These are phyloP conservation scores for Hansenula anomala DNA, from an alignment of 1,139 yeast genomes.

Conservation along the genomic window DNA sequence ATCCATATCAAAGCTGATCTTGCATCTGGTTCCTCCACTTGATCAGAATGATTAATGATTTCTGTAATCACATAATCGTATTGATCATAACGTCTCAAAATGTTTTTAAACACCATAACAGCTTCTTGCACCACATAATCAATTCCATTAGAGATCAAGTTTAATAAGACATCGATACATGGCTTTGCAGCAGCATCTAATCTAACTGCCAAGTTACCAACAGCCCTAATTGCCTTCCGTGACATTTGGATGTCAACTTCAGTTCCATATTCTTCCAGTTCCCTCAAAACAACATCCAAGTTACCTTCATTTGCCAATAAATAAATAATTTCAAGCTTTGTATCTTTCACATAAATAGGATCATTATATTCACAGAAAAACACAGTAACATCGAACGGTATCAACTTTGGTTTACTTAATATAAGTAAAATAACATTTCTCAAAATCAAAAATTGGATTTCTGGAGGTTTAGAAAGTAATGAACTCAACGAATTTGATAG, in stretches of 20 bases:
- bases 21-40: constrained; percentile 72
- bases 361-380: constrained; percentile 84
- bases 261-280: constrained; percentile 80
- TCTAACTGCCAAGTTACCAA: constrained; percentile 85
- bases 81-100: constrained; percentile 70
- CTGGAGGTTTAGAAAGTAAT: constrained; percentile 72
- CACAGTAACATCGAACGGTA: constrained; percentile 63
- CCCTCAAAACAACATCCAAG: constrained; percentile 59
- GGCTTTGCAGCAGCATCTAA: constrained; percentile 53
- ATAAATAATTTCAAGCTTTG: constrained; percentile 83
- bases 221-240: constrained; percentile 80
- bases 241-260: constrained; percentile 86
- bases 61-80: constrained; percentile 29
- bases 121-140: constrained; percentile 81
- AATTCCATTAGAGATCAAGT: constrained; percentile 59
- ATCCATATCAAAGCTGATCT: constrained; percentile 82
- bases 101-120: constrained; percentile 69
- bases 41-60: constrained; percentile 33
- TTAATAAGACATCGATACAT: constrained; percentile 61
- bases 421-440: constrained; percentile 76
- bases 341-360: constrained; percentile 84
- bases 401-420: constrained; percentile 58
- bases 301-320: constrained; percentile 67
- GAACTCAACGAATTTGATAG: constrained; percentile 72
- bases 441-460: constrained; percentile 76